Base-by-base conservation (phyloP, 75 land plant genomes). In the Cunninghamia lanceolata region DNA sequence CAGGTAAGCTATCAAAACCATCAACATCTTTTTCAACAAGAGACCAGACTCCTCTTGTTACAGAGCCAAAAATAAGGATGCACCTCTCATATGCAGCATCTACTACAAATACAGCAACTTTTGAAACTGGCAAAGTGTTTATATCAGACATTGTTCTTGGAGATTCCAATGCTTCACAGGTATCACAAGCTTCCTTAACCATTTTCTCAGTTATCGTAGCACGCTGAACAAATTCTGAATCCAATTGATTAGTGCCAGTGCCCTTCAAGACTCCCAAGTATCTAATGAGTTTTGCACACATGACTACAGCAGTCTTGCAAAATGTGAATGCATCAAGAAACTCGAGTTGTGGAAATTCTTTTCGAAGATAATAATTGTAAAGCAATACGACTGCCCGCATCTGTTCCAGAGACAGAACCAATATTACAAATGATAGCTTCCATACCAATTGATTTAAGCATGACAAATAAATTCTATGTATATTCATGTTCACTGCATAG, bases 331-430 rank as follows among this genome's bases (percentile, higher is more conserved):
- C 90, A 47, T 50, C 85, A 16, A 92, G 86, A 86, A 74, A 87
- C 38, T 92, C 90, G 1, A 91, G 86, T 1, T 87, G 73, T 68
- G 86, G 90, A 75, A 87, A 81, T 38, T 83, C 52, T 78, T 92
- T 94, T 84, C 90, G 56, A 38, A 88, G 92, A 82, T 91, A 94
- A 87, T 89, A 94, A 84, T 94, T 92, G 83, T 94, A 92, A 2
- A 94, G 90, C 53, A 94, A 45, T 77, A 91, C 92, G 53, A 90
- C 95, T 70, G 95, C 91, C 83, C 89, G 92, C 86, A 93, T 85
- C 95, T 91, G 88, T 21, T 17, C 30, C 77, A 87, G 73, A 30
- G 17, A 47, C 42, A 54, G 9, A 83, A 54, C 30, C 40, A 79
- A 39, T 40, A 39, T 21, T 79, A 43, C 40, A 40, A 79, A 79